Evolutionary conservation across 2,329 filamentous ascomycete species (phyloP).

Genomic region (Monosporascus cannonballus): DNA sequence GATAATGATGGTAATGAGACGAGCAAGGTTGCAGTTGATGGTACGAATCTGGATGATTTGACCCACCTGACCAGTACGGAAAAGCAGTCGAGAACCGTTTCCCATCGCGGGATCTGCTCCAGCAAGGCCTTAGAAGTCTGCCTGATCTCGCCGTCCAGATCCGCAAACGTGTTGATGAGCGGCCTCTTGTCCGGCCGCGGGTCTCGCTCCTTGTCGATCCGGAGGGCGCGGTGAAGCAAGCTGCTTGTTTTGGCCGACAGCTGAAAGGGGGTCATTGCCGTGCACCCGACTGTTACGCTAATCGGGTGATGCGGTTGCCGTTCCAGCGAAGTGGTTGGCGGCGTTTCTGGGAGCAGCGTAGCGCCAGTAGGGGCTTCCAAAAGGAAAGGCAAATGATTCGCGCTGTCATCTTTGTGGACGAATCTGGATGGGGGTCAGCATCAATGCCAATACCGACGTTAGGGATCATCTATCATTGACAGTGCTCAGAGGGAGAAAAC

Average conservation of each 20-base stretch:
- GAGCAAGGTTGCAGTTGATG: too few relatives aligned
- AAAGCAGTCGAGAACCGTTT: constrained; percentile 25
- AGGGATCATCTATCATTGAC: too few relatives aligned
- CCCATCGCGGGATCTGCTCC: constrained; percentile 22
- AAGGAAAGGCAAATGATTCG: constrained; percentile 24
- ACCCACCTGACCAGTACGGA: constrained; percentile 27
- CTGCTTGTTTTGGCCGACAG: constrained; percentile 25
- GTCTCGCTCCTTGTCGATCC: constrained; percentile 21
- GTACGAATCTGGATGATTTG: neutral
- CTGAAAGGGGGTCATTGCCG: constrained; percentile 21
- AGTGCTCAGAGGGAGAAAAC: too few relatives aligned
- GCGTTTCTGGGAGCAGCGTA: constrained; percentile 24
- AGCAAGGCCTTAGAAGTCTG: constrained; percentile 20
- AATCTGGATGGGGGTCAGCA: constrained; percentile 17
- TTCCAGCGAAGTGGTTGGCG: neutral
- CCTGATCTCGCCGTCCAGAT: constrained; percentile 24
- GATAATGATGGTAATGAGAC: too few relatives aligned
- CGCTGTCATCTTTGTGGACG: constrained; percentile 24
- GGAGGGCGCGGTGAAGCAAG: constrained; percentile 24
- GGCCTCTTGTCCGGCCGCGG: constrained; percentile 17
- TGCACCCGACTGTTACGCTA: constrained; percentile 14
- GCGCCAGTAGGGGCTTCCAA: constrained; percentile 21
- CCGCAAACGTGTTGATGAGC: constrained; percentile 18
- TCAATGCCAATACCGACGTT: neutral
- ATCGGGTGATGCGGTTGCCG: constrained; percentile 10